These are phyloP conservation scores for Bjerkandera adusta DNA, from an alignment of 1,284 basidiomycete species.

Conservation along the genomic window DNA sequence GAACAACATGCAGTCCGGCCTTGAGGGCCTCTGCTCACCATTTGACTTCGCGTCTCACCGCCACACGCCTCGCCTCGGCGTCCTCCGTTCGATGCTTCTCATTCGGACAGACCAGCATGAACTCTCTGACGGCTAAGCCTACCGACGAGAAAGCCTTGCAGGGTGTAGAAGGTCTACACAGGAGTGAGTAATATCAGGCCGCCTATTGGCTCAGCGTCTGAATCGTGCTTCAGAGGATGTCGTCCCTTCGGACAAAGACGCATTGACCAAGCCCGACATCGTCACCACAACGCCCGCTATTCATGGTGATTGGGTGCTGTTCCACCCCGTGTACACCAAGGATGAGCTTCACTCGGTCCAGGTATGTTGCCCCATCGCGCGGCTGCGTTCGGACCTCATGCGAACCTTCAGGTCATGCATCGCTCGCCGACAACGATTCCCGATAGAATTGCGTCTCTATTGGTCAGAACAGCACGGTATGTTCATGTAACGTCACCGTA, in stretches of 20 bases:
- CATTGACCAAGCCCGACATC: slow-evolving; percentile 8
- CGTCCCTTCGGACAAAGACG: slow-evolving; percentile 1
- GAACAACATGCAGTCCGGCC: slow-evolving; percentile 1
- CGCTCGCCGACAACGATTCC: slow-evolving; percentile 61
- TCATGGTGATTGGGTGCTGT: slow-evolving; percentile 76
- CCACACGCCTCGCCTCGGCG: background rate
- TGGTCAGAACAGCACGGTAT: slow-evolving; percentile 61
- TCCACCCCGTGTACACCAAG: slow-evolving; percentile 77
- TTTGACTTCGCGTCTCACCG: background rate
- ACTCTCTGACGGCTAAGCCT: slow-evolving; percentile 14
- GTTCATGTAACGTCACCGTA: too few relatives aligned
- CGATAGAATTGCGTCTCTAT: slow-evolving; percentile 69
- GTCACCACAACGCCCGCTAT: slow-evolving; percentile 8
- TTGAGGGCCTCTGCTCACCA: slow-evolving; percentile 4
- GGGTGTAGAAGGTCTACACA: slow-evolving; percentile 33
- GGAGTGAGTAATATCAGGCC: slow-evolving; percentile 23
- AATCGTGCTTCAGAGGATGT: slow-evolving; percentile 19
- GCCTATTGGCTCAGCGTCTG: background rate
- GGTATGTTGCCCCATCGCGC: slow-evolving; percentile 36
- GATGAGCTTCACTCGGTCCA: slow-evolving; percentile 80
- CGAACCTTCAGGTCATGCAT: slow-evolving; percentile 59
- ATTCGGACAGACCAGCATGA: background rate
- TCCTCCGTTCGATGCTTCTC: slow-evolving; percentile 10
- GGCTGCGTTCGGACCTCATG: background rate
- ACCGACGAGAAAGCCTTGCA: slow-evolving; percentile 20